These are phyloP conservation scores for Stephanodiscus minutulus DNA, from an alignment of 108 stramenopile genomes.

Conservation along the genomic window DNA sequence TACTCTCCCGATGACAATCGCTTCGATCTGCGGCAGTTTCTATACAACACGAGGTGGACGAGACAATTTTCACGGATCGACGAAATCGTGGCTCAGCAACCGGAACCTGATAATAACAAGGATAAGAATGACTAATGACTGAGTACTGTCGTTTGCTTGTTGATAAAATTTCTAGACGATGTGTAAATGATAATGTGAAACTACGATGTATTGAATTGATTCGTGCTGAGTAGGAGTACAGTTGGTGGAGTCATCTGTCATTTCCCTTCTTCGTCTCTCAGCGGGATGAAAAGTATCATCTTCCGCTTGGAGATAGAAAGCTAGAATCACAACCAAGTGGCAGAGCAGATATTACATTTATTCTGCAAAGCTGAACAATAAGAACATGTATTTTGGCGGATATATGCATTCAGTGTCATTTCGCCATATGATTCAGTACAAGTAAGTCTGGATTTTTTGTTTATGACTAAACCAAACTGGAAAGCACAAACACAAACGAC, in stretches of 20 bases:
- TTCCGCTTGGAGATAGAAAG: too few species aligned
- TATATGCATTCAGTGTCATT: too few species aligned
- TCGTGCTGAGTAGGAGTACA: neutral
- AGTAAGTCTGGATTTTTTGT: too few species aligned
- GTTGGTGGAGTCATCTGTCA: neutral
- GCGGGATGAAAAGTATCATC: too few species aligned
- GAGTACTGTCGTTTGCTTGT: neutral
- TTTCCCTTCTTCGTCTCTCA: too few species aligned
- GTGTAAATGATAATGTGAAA: neutral
- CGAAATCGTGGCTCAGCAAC: slow-evolving; percentile 39
- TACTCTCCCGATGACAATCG: slow-evolving; percentile 99
- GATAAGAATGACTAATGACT: slow-evolving; percentile 45
- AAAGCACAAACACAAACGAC: too few species aligned
- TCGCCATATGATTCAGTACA: too few species aligned
- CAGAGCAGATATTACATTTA: too few species aligned
- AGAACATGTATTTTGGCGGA: too few species aligned
- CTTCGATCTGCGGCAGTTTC: slow-evolving; percentile 95
- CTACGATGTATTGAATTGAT: neutral
- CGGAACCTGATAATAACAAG: slow-evolving; percentile 33
- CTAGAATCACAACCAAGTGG: too few species aligned
- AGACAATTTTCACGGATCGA: slow-evolving; percentile 90
- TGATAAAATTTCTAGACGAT: neutral
- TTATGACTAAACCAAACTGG: too few species aligned
- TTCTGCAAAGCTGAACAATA: too few species aligned
- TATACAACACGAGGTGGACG: slow-evolving; percentile 92